Base-by-base conservation (phyloP, 176 grass and related monocot genomes). In the Oryza glumipatula region DNA sequence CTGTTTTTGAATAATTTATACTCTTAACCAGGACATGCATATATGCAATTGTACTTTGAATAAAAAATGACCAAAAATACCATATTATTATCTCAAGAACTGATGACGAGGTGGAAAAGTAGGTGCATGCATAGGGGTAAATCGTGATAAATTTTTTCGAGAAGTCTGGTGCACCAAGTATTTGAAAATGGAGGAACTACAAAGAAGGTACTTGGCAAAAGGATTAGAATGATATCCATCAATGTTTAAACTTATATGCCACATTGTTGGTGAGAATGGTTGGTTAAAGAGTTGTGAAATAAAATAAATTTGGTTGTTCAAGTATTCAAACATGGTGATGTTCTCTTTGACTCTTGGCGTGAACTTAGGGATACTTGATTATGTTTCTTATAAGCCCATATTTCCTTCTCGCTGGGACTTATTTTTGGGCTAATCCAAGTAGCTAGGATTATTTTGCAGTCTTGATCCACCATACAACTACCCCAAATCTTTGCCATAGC, bases 241-340 rank as follows among this genome's bases (percentile, higher is more conserved):
- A 43, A 28, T 3, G 4, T 19, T 63, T 61, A 11, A 45, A 61
- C 15, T 10, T 3, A 51, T 74, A 23, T 28, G 3, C 45, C 26
- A 49, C 7, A 30, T 28, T 48, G 14, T 30, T 74, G n/a, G 43
- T 48, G 45, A 74, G 6, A 47, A 24, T 49, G 22, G 6, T 69
- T 17, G 26, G 32, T 7, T 13, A 68, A 68, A 49, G 78, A 51
- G 33, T 28, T 72, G 28, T 8, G 68, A 82, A 41, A 82, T 10
- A 41, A 82, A 41, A 82, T 10, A 41, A 41, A 82, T 72, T 61
- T 12, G 17, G 49, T 41, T 35, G 8, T 21, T 82, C 49, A 82
- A 22, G 39, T 22, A 71, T 36, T 56, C 13, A 44, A 17, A 72
- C 6, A 36, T 36, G 58, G 33, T 11, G 48, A 60, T 32, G 0